Evolutionary conservation across 208 protist genomes (phyloP), one percentile per base, ranked within the genome.

Genomic region (Trypanosoma melophagium): DNA sequence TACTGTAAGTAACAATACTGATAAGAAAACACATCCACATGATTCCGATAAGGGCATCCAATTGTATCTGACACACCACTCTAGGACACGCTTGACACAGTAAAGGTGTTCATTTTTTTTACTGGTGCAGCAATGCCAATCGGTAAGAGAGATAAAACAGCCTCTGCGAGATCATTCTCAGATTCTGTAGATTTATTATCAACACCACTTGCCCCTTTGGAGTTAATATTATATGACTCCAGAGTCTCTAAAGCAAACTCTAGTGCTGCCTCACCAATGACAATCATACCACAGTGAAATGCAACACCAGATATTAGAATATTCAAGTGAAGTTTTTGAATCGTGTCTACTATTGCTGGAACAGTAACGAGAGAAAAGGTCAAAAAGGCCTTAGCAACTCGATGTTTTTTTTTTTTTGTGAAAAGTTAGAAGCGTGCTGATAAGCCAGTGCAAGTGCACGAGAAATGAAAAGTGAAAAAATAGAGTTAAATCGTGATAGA

Each of bases 301-400:
- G 51, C 51, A 14, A 55, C 51, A 55, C 51, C 51, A 22, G 51
- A 22, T 21, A 12, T 35, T 22, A 55, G 12, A 31, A n/a, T 9
- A 21, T 14, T 16, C 51, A 55, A 21, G 19, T 31, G 51, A 22
- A 55, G 12, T 55, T n/a, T 9, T 35, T 55, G 3, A 55, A 55
- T 7, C 1, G 12, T 12, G 2, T 55, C 12, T 31, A 24, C n/a
- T 35, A 55, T 2, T 35, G 51, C 51, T 25, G 51, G 51, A 35
- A 24, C 51, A 12, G 51, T 55, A 55, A 55, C 51, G 19, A 55
- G 51, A 55, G 22, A 55, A 55, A 55, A 55, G 7, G 51, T 55
- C 7, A 55, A 31, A 31, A 55, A 31, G 12, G 51, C 19, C n/a
- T 55, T 55, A 14, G 19, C 51, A 35, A 1, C 19, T 17, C 51